Percentiles rank a stretch among this genome's conserved stretches.
These are phyloP conservation scores for Sporothrix schenckii DNA, from an alignment of 2,329 filamentous ascomycete genomes.

Conservation along the genomic window DNA sequence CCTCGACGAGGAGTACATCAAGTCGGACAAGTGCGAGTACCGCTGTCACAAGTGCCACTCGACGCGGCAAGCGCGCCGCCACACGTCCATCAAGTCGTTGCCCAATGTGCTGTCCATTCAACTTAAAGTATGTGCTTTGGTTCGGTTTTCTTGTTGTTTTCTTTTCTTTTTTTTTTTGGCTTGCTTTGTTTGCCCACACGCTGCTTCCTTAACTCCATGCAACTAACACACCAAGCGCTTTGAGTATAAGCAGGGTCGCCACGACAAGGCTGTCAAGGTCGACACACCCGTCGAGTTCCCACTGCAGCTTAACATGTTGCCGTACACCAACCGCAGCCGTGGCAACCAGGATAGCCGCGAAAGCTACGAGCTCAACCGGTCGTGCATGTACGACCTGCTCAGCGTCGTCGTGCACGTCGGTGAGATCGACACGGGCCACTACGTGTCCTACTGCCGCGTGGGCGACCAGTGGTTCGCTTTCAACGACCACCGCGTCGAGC, in stretches of 20 bases:
- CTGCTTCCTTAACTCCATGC: too few relatives aligned
- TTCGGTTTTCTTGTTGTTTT: not conserved
- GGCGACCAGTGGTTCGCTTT: conserved; percentile 93
- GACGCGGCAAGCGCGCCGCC: conserved; percentile 78
- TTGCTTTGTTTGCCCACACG: not conserved
- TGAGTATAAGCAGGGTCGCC: conserved; percentile 71
- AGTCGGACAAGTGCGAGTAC: conserved; percentile 85
- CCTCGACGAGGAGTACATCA: conserved; percentile 82
- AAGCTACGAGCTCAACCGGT: conserved; percentile 60
- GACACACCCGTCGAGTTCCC: conserved; percentile 86
- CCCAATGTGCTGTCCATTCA: conserved; percentile 91
- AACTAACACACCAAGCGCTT: conserved; percentile 55
- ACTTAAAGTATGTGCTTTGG: conserved; percentile 67
- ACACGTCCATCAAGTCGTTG: conserved; percentile 79
- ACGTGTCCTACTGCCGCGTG: conserved; percentile 84
- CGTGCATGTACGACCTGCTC: conserved; percentile 81
- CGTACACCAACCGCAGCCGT: conserved; percentile 74
- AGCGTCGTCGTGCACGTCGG: conserved; percentile 93
- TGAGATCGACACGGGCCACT: conserved; percentile 90
- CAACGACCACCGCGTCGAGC: conserved; percentile 89
- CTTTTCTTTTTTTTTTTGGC: too few relatives aligned
- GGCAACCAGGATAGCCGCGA: conserved; percentile 52
- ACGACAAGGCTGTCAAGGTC: conserved; percentile 79
- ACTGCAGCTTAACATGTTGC: conserved; percentile 82
- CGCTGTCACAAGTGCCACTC: conserved; percentile 79